Base-by-base conservation (phyloP, 352 stramenopile species). In the Globisporangium apiculatum region DNA sequence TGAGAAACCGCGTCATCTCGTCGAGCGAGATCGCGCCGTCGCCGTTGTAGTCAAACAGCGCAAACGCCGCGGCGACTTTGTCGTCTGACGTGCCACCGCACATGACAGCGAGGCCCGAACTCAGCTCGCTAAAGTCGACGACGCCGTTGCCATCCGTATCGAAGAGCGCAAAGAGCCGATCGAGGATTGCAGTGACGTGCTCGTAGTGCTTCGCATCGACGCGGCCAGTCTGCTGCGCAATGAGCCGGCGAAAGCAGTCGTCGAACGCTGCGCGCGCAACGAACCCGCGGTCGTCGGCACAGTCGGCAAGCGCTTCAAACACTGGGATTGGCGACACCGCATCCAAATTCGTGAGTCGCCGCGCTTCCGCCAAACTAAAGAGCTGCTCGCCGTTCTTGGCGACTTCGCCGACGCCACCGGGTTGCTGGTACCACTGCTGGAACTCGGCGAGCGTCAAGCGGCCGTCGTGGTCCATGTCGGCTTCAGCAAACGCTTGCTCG, bases 1-100 rank as follows among this genome's bases (percentile, higher is more conserved):
- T 91, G 37, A 96, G 64, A 65, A 95, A 94, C 18, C 68, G 70
- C n/a, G 72, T 69, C 84, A 96, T 93, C 57, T 96, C 86, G 4
- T 93, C 75, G 36, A 80, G 69, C 1, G 85, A 94, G 38, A 96
- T 89, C 58, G 78, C 84, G 0, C 86, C 85, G 49, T 96, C 85
- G 10, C 77, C 83, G 55, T 95, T 91, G 64, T 86, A 89, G 57
- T 95, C 86, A 59, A 91, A 93, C 47, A 93, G 49, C n/a, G 76
- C 68, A 62, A 95, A 95, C 15, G 82, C 79, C 7, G 84, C 74
- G 15, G 75, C 70, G 18, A 91, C 76, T 43, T 87, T 87, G 46
- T 94, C 80, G 42, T 91, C 75, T 0, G 75, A 88, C n/a, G 71
- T 77, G 17, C 85, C 84, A 15, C 87, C 84, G 60, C 83, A 96